These are phyloP conservation scores for Calonectria pauciramosa DNA, from an alignment of 2,329 filamentous ascomycete species.

Conservation along the genomic window DNA sequence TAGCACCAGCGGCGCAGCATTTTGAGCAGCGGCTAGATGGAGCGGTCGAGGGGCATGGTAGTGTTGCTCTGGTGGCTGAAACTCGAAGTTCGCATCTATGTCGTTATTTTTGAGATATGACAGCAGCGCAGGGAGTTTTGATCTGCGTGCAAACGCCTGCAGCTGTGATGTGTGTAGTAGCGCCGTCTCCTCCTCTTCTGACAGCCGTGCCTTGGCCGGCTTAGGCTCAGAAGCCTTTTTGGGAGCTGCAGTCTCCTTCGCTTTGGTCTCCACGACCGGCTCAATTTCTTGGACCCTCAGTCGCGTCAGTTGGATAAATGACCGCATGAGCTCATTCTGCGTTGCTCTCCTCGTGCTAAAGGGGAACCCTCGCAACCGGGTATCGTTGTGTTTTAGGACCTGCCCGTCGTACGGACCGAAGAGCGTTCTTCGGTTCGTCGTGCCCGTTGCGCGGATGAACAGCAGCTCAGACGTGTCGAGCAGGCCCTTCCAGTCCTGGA, in stretches of 20 bases:
- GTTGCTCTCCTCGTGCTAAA: constrained; percentile 94
- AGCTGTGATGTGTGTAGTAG: constrained; percentile 90
- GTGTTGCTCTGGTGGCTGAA: constrained; percentile 79
- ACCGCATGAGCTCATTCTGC: constrained; percentile 93
- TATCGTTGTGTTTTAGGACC: constrained; percentile 83
- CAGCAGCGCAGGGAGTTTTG: constrained; percentile 88
- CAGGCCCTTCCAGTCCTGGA: constrained; percentile 87
- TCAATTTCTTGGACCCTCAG: constrained; percentile 87
- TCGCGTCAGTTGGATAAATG: constrained; percentile 92
- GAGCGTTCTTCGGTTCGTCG: constrained; percentile 86
- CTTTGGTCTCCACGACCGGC: constrained; percentile 69
- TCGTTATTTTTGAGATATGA: constrained; percentile 86
- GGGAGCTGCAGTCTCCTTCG: constrained; percentile 52
- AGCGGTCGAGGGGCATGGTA: constrained; percentile 87
- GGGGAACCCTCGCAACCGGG: constrained; percentile 87
- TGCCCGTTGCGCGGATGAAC: constrained; percentile 91
- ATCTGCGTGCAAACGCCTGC: constrained; percentile 88
- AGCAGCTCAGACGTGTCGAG: constrained; percentile 88
- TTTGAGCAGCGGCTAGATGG: constrained; percentile 87
- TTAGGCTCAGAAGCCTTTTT: constrained; percentile 60
- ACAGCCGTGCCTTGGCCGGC: constrained; percentile 73
- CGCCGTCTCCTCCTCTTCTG: constrained; percentile 87
- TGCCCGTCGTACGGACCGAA: constrained; percentile 95
- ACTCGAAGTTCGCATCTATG: constrained; percentile 79
- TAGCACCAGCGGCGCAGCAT: constrained; percentile 81